Base-by-base conservation (phyloP, 2,329 filamentous ascomycete genomes). In the Sphaerostilbella broomeana region DNA sequence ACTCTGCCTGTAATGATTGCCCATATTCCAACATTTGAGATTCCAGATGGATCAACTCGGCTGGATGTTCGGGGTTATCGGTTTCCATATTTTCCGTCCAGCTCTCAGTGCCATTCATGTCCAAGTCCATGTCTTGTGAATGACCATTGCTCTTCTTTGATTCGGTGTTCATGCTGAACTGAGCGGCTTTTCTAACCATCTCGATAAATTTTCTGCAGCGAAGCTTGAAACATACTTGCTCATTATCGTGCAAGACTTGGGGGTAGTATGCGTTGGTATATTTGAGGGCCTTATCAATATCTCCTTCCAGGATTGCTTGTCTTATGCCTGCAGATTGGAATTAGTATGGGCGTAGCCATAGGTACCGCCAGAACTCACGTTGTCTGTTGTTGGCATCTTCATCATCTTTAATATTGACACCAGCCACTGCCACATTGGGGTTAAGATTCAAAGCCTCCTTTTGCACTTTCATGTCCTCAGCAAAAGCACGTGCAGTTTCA, bases 201-300 rank as follows among this genome's bases (percentile, higher is more conserved):
- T 98, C 92, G 45, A 97, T 82, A 59, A 97, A 95, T 57, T 92
- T 94, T 44, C 88, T 80, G 57, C 89, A 95, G 49, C 83, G 79
- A 34, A 98, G 69, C 42, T 81, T 84, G 63, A 98, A 97, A 57
- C 89, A 81, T 12, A 95, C 87, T 38, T 87, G 79, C 39, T 86
- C 79, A 54, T 95, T 87, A 16, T 86, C 76, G 32, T 77, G 72
- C 13, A 98, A 72, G 2, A 97, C 87, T 17, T 75, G 72, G 5
- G 86, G 84, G 52, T 95, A 98, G 54, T 81, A 86, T 10, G 72
- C 69, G 35, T 81, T 77, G 3, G 86, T 94, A 52, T 82, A 75
- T 58, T 88, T 84, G n/a, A 97, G 71, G 1, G 90, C 90, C 50
- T 75, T 79, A 61, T 97, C 92, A 44, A 98, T 86, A 53, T 98